Evolutionary conservation across 345 rosid genomes (phyloP).

Genomic region (Arabis hirsuta): DNA sequence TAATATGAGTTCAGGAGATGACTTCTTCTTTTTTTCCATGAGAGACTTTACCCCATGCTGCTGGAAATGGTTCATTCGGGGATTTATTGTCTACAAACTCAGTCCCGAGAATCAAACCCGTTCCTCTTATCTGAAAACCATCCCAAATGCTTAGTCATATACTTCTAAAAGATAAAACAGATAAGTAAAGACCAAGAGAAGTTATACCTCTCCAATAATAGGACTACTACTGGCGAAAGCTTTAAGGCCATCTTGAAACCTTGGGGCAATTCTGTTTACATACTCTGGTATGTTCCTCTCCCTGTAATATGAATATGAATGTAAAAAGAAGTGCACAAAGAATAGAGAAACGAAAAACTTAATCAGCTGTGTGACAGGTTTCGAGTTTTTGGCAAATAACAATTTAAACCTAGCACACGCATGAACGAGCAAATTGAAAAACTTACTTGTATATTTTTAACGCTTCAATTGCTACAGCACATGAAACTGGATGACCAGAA

Average conservation of each 20-base stretch:
- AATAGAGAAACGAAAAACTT: not conserved
- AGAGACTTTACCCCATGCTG: conserved; percentile 85
- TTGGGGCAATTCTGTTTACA: conserved; percentile 63
- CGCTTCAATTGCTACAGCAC: conserved; percentile 86
- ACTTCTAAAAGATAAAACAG: not conserved
- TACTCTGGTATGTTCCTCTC: conserved; percentile 75
- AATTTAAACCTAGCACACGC: not conserved
- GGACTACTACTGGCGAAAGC: conserved; percentile 75
- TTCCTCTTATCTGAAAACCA: conserved; percentile 78
- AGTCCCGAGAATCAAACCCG: conserved; percentile 90
- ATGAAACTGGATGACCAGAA: conserved; percentile 96
- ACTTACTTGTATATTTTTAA: conserved; percentile 74
- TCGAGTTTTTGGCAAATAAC: not conserved
- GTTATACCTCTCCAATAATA: conserved; percentile 78
- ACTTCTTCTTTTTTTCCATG: not conserved
- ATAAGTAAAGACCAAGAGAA: not conserved
- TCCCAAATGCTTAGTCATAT: conserved; percentile 22
- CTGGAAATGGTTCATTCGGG: conserved; percentile 83
- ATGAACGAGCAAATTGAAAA: conserved; percentile 3
- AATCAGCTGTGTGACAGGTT: not conserved
- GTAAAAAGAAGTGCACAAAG: not conserved
- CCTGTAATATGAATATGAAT: conserved; percentile 47
- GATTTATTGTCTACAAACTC: conserved; percentile 89
- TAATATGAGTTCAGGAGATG: not conserved
- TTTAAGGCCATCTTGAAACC: conserved; percentile 88